Evolutionary conservation across 116 monocot species (phyloP).

Genomic region (Posidonia oceanica): DNA sequence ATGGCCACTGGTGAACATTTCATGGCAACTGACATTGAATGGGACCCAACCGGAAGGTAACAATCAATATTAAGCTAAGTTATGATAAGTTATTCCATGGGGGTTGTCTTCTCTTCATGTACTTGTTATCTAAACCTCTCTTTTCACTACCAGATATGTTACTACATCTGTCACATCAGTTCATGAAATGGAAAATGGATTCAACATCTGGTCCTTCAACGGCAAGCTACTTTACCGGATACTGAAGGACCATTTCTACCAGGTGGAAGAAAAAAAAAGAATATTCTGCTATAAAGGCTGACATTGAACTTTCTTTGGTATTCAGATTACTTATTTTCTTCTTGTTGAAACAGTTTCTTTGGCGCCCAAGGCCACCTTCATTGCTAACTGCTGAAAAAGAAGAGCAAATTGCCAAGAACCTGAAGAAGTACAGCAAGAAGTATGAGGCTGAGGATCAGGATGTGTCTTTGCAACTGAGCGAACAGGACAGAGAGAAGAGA

Average conservation of each 20-base stretch:
- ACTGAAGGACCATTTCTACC: slow-evolving; percentile 71
- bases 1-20: slow-evolving; percentile 90
- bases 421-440: slow-evolving; percentile 92
- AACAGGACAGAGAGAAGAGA: slow-evolving; percentile 83
- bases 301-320: neutral
- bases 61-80: neutral
- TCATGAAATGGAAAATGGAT: slow-evolving; percentile 96
- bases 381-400: slow-evolving; percentile 63
- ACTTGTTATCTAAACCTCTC: neutral
- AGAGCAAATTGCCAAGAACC: slow-evolving; percentile 69
- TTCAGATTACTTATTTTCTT: neutral
- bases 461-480: slow-evolving; percentile 59
- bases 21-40: slow-evolving; percentile 88
- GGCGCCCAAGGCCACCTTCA: slow-evolving; percentile 79
- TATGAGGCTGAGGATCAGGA: slow-evolving; percentile 91
- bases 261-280: slow-evolving; percentile 24
- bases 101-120: neutral
- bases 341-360: slow-evolving; percentile 45
- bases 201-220: slow-evolving; percentile 84
- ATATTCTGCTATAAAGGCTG: neutral
- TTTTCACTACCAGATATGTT: slow-evolving; percentile 36
- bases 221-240: slow-evolving; percentile 82
- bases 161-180: slow-evolving; percentile 77
- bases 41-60: slow-evolving; percentile 92
- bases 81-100: neutral